phyloP scores from a whole-genome alignment of 768 basidiomycete genomes.

The Leccinum subgranulosum region DNA sequence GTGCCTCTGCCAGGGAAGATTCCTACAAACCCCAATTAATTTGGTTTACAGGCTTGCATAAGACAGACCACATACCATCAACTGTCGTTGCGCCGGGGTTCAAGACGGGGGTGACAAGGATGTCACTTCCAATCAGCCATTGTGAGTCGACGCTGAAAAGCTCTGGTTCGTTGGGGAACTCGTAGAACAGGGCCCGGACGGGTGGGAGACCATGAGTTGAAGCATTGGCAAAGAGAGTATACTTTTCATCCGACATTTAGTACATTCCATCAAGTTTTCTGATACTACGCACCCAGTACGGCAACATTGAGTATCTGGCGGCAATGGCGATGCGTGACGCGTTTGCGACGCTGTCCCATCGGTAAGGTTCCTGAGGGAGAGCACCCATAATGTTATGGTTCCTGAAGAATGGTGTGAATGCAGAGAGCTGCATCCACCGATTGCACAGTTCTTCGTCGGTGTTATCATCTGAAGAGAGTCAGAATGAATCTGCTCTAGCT shows the following conservation, averaged over 20 bases:
- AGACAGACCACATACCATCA: conserved; percentile 41
- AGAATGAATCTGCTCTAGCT: neutral
- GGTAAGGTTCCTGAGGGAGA: conserved; percentile 73
- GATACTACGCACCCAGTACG: conserved; percentile 66
- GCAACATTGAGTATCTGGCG: conserved; percentile 66
- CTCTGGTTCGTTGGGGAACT: conserved; percentile 71
- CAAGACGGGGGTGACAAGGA: conserved; percentile 77
- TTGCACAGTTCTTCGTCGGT: conserved; percentile 80
- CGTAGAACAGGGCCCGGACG: conserved; percentile 72
- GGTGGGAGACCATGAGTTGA: conserved; percentile 66
- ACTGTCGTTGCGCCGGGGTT: conserved; percentile 66
- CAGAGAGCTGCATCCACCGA: conserved; percentile 85
- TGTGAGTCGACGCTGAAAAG: conserved; percentile 61
- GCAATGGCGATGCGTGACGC: conserved; percentile 74
- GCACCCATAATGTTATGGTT: conserved; percentile 72
- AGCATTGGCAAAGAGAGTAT: conserved; percentile 35
- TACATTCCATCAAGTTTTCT: neutral
- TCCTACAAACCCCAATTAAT: conserved; percentile 33
- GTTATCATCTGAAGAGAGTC: conserved; percentile 41
- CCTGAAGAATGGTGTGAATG: conserved; percentile 78
- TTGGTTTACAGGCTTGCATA: neutral
- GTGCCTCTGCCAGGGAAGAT: conserved; percentile 61
- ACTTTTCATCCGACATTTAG: conserved; percentile 40
- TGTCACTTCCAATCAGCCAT: conserved; percentile 66
- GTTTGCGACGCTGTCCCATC: conserved; percentile 80